A percentile compares a stretch with the other conserved stretches of the same genome.
phyloP scores from a whole-genome alignment of 441 rosid genomes.

The Adansonia madagascariensis region DNA sequence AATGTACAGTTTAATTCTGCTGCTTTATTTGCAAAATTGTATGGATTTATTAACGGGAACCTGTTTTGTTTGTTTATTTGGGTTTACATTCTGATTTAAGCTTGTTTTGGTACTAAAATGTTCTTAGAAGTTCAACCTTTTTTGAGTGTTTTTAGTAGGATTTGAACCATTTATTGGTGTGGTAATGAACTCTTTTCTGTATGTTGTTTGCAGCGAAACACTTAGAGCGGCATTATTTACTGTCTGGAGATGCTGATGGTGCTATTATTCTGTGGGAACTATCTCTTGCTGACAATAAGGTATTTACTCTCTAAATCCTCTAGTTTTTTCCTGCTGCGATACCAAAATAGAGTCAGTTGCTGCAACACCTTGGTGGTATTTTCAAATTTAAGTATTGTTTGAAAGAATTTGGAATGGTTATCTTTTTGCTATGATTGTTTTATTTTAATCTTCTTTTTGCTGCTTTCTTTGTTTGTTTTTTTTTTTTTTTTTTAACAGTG shows the following conservation, averaged over 20 bases:
- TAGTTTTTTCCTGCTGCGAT: background rate
- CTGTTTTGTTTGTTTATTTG: background rate
- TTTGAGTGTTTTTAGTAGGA: background rate
- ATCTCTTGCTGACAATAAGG: slow-evolving; percentile 57
- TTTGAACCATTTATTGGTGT: slow-evolving; percentile 3
- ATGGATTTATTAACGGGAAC: background rate
- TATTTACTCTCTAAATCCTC: slow-evolving; percentile 23
- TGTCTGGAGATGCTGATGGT: slow-evolving; percentile 90
- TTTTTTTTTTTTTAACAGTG: slow-evolving; percentile 49
- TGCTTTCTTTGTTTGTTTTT: no score
- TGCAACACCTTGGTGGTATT: background rate
- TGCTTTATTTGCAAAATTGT: background rate
- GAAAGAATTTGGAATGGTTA: slow-evolving; percentile 10
- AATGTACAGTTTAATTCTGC: slow-evolving; percentile 45
- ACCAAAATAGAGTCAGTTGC: background rate
- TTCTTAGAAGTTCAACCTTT: background rate
- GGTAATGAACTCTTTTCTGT: slow-evolving; percentile 5
- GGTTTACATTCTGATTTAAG: background rate
- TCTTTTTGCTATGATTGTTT: background rate
- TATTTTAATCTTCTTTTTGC: background rate
- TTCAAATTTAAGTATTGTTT: background rate
- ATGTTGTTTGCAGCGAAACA: slow-evolving; percentile 52
- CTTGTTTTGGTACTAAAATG: background rate
- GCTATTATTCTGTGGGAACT: slow-evolving; percentile 77
- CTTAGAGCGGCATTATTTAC: slow-evolving; percentile 65